Conservation (phyloP, 2,329 filamentous ascomycete species). For the Madurella mycetomatis region DNA sequence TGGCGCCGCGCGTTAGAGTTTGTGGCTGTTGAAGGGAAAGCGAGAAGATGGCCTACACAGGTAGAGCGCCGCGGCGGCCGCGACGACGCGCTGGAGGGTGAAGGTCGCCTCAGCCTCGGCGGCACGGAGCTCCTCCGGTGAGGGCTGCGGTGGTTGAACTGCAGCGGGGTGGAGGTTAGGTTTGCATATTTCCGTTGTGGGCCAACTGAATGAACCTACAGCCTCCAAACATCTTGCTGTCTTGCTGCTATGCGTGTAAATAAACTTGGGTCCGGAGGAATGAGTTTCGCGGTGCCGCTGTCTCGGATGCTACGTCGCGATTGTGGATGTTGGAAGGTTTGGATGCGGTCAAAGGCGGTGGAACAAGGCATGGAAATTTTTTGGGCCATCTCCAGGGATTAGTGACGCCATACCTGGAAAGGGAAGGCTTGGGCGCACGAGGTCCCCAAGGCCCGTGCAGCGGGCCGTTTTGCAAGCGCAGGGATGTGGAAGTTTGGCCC, state of each 20-base stretch:
- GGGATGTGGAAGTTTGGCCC: too few species aligned
- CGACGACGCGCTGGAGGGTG: constrained; percentile 63
- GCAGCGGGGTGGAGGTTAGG: constrained; percentile 7
- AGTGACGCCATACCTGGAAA: constrained; percentile 17
- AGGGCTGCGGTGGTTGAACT: constrained; percentile 67
- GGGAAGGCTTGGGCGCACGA: background rate
- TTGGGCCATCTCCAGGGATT: background rate
- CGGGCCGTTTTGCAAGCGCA: too few species aligned
- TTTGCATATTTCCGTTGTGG: background rate
- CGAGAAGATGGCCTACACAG: constrained; percentile 56
- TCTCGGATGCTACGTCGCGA: background rate
- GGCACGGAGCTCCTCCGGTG: constrained; percentile 64
- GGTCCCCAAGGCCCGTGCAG: too few species aligned
- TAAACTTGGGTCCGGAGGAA: background rate
- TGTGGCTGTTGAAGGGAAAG: too few species aligned
- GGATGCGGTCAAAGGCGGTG: background rate
- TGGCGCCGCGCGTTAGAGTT: background rate
- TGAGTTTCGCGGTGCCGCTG: background rate
- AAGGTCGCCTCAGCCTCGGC: constrained; percentile 64
- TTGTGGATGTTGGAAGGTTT: background rate
- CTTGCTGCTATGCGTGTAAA: constrained; percentile 25
- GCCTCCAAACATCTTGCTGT: constrained; percentile 57
- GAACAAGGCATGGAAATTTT: background rate
- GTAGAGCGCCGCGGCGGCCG: constrained; percentile 65
- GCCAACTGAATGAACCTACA: constrained; percentile 40